Conservation (phyloP, 352 stramenopile species). For the Phytophthora hybrid region DNA sequence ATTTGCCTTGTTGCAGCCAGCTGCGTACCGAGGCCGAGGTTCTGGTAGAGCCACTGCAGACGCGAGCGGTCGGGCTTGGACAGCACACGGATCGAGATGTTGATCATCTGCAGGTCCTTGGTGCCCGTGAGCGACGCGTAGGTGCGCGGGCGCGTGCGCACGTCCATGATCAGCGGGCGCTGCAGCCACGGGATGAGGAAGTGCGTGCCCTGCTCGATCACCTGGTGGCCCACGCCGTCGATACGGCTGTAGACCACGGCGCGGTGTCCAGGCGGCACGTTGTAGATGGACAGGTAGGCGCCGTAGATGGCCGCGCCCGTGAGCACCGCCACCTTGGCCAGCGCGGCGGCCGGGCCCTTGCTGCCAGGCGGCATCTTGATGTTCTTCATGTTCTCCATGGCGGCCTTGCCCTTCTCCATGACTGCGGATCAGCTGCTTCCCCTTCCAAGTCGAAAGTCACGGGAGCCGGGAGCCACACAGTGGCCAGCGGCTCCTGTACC, state of each 20-base stretch:
- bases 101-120: conserved; percentile 99
- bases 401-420: conserved; percentile 88
- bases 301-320: conserved; percentile 75
- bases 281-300: conserved; percentile 89
- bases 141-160: conserved; percentile 94
- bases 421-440: conserved; percentile 13
- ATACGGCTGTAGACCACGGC: conserved; percentile 92
- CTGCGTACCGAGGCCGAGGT: conserved; percentile 91
- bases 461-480: background rate
- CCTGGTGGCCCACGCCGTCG: conserved; percentile 79
- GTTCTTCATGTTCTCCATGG: conserved; percentile 92
- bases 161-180: conserved; percentile 96
- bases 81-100: conserved; percentile 98
- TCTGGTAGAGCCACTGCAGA: conserved; percentile 97
- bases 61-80: conserved; percentile 94
- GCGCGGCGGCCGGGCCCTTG: conserved; percentile 59
- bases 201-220: conserved; percentile 95
- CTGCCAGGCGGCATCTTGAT: conserved; percentile 84
- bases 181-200: conserved; percentile 99
- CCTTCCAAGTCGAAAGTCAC: conserved; percentile 38
- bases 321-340: conserved; percentile 72
- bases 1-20: too few relatives aligned
- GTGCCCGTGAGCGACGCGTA: conserved; percentile 92
- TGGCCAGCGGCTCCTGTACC: background rate
- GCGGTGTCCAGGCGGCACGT: conserved; percentile 89